Base-by-base conservation (phyloP, 202 grass and related monocot species). In the Carex sylvatica region DNA sequence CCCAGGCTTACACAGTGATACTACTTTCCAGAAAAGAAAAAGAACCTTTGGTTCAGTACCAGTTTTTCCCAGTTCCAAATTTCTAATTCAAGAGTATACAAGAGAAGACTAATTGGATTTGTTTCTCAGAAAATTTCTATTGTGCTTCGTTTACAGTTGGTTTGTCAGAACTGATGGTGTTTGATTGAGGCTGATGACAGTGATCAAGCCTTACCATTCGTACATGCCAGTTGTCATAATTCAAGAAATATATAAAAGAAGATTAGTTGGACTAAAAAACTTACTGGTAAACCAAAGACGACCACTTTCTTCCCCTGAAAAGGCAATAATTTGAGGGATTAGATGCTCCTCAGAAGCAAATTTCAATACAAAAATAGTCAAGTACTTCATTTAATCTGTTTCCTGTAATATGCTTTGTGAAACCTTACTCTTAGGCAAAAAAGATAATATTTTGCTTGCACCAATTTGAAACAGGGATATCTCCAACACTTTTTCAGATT, bases 271-370 rank as follows among this genome's bases (percentile, higher is more conserved):
- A 75, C 30, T 28, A 3, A 28, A 16, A 36, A 80, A 82, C 91
- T 93, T 82, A 98, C 92, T 13, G 96, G 96, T 85, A 98, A 72
- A 12, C 96, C 96, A 64, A 98, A 98, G 84, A 98, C 87, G 74
- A 98, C 88, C 65, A 98, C 96, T 85, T 98, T 95, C 89, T 95
- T 98, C 59, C 92, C 92, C 91, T 98, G 90, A 75, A 90, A 95
- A 63, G 67, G 44, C 24, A 84, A 58, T 19, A 47, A 71, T 46
- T 71, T 22, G 38, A 71, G 8, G 0, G 4, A 22, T 71, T 47
- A 71, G 38, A 47, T 68, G 65, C 6, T 9, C 12, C 6, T n/a
- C 31, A 18, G 65, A 68, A 68, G 6, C 1, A 2, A 38, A 16
- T 6, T 16, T 33, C 65, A 68, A 15, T 38, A 68, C 31, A 38